Evolutionary conservation across 352 stramenopile species (phyloP).

Genomic region (Phytophthora nicotianae): DNA sequence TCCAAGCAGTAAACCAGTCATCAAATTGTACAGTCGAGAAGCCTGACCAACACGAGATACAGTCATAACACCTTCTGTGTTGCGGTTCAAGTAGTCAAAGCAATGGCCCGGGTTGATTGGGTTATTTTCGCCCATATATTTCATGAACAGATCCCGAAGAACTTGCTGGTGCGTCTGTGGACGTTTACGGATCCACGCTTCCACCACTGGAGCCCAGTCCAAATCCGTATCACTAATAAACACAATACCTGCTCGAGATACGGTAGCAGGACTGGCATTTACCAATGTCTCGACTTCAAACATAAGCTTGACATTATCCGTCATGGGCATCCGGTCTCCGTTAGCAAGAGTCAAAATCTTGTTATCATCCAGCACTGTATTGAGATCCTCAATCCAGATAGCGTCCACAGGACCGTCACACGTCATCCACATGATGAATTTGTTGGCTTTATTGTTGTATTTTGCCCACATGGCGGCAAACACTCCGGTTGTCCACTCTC

Average conservation of each 20-base stretch:
- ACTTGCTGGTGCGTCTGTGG: slow-evolving; percentile 87
- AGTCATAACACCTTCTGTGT: slow-evolving; percentile 93
- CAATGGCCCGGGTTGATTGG: slow-evolving; percentile 94
- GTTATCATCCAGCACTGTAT: slow-evolving; percentile 98
- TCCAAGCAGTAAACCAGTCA: slow-evolving; percentile 92
- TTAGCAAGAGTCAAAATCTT: slow-evolving; percentile 98
- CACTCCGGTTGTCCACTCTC: slow-evolving; percentile 98
- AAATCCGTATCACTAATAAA: slow-evolving; percentile 98
- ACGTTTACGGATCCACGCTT: slow-evolving; percentile 96
- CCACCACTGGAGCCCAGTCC: slow-evolving; percentile 96
- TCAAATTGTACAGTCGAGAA: slow-evolving; percentile 81
- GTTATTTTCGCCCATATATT: slow-evolving; percentile 96
- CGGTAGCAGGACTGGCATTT: slow-evolving; percentile 96
- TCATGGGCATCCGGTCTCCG: slow-evolving; percentile 98
- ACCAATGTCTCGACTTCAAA: slow-evolving; percentile 98
- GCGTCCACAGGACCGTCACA: slow-evolving; percentile 97
- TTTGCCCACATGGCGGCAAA: slow-evolving; percentile 99
- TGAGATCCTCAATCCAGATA: slow-evolving; percentile 99
- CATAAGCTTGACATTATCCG: slow-evolving; percentile 97
- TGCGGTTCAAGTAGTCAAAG: slow-evolving; percentile 96
- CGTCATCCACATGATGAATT: slow-evolving; percentile 99
- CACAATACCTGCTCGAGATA: slow-evolving; percentile 97
- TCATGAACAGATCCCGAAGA: slow-evolving; percentile 92
- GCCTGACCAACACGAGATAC: slow-evolving; percentile 92
- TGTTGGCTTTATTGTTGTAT: slow-evolving; percentile 98